Percentiles rank a stretch among this genome's conserved stretches.
Conservation (phyloP, 129 eudicot species). For the Chrysanthemum lavandulifolium region DNA sequence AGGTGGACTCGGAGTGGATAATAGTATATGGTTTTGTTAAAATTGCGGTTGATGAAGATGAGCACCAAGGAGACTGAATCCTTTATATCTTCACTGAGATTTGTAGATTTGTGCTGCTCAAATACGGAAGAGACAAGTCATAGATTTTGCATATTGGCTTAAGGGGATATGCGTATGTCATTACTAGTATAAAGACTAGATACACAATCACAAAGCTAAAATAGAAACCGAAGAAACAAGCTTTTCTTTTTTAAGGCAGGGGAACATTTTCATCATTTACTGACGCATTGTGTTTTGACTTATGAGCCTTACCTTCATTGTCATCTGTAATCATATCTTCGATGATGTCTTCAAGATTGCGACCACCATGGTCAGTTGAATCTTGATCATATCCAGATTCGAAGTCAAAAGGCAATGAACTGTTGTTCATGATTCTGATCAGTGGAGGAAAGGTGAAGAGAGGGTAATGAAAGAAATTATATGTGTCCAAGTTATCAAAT, state of each 20-base stretch:
- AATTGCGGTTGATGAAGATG: not conserved
- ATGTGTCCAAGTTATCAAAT: no score
- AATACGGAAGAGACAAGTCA: not conserved
- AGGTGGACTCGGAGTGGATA: not conserved
- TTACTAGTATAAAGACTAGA: conserved; percentile 3
- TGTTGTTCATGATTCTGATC: no score
- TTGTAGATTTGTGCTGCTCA: not conserved
- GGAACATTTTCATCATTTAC: not conserved
- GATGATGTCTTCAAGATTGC: no score
- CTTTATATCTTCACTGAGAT: conserved; percentile 1
- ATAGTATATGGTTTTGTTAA: not conserved
- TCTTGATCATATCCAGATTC: no score
- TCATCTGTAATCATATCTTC: no score
- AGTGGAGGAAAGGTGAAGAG: no score
- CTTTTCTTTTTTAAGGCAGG: conserved; percentile 15
- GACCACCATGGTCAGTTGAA: no score
- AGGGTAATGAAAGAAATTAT: no score
- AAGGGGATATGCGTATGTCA: conserved; percentile 16
- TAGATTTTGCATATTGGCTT: not conserved
- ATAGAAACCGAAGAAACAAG: conserved; percentile 13
- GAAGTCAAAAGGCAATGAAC: no score
- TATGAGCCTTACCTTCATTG: no score
- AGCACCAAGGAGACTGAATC: not conserved
- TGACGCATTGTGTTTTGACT: no score
- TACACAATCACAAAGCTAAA: conserved; percentile 8